These are phyloP conservation scores for Echinosophora koreensis DNA, from an alignment of 306 rosid species.

Conservation along the genomic window DNA sequence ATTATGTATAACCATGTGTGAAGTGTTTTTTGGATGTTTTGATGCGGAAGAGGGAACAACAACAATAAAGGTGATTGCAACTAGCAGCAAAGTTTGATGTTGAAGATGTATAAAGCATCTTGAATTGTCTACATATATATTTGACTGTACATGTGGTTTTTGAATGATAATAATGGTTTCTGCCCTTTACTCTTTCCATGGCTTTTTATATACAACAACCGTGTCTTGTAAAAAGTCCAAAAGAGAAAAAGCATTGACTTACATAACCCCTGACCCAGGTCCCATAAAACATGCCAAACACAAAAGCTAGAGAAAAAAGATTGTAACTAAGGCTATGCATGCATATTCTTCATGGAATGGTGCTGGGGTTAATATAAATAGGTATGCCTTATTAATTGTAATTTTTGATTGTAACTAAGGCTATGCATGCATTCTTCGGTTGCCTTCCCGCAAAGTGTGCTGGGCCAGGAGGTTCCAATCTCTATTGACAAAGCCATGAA, in stretches of 20 bases:
- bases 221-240: slow-evolving; percentile 35
- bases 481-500: too few relatives aligned
- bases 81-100: slow-evolving; percentile 51
- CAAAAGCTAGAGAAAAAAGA: slow-evolving; percentile 25
- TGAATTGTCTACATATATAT: slow-evolving; percentile 39
- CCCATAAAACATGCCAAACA: slow-evolving; percentile 34
- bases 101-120: slow-evolving; percentile 36
- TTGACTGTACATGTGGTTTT: slow-evolving; percentile 41
- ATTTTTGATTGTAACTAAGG: too few relatives aligned
- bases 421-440: too few relatives aligned
- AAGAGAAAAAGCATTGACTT: slow-evolving; percentile 46
- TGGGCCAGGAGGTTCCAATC: too few relatives aligned
- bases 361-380: too few relatives aligned
- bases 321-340: slow-evolving; percentile 22
- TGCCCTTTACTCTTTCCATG: not conserved
- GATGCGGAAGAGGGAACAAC: slow-evolving; percentile 45
- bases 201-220: slow-evolving; percentile 36
- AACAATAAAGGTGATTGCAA: slow-evolving; percentile 50
- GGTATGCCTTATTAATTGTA: too few relatives aligned
- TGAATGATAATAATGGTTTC: slow-evolving; percentile 51
- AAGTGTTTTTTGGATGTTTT: slow-evolving; percentile 50
- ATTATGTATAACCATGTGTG: slow-evolving; percentile 51
- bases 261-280: slow-evolving; percentile 40
- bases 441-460: too few relatives aligned
- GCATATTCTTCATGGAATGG: slow-evolving; percentile 7